Base-by-base conservation (phyloP, 2,329 filamentous ascomycete genomes). In the Venturia effusa region DNA sequence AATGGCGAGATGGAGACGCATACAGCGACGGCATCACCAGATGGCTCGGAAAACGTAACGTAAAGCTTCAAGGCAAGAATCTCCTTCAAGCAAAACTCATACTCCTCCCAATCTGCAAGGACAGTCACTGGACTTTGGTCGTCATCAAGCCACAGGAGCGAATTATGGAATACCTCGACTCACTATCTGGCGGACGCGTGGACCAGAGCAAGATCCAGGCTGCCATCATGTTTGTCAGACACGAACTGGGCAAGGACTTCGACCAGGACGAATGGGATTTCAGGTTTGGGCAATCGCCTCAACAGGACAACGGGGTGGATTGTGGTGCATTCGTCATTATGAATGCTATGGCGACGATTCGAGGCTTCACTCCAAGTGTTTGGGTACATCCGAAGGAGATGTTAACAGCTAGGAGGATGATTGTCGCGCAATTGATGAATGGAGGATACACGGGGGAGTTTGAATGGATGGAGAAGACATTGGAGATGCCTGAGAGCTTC, bases 301-400 rank as follows among this genome's bases (percentile, higher is more conserved):
- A 67, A 2, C 89, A 92, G 72, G 78, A 75, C 32, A 92, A 92
- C 70, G 81, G 81, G 1, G 84, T 82, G 70, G 89, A 92, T 71
- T 92, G 89, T 68, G 89, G 89, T n/a, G 83, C 91, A 3, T 90
- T 90, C 71, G 84, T 87, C 17, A 84, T 90, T 67, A 83, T 88
- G 22, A 93, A 92, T 70, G 86, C 83, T 19, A 81, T 90, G 59
- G 88, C 85, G 64, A 69, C 78, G 39, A 74, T 79, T 2, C 72
- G 75, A 19, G 77, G 75, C 0, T 69, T 76, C 15, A 72, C 76
- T 7, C 71, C 73, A 7, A 67, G 64, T 1, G 68, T 68, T 10
- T 75, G 27, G 34, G 30, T 63, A 15, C 22, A 22, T 19, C 22
- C 45, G 24, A 39, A 22, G 13, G 48, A 59, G 30, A 63, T 63